Conservation (phyloP, 1,284 basidiomycete genomes). For the Lignosus rhinocerotis region DNA sequence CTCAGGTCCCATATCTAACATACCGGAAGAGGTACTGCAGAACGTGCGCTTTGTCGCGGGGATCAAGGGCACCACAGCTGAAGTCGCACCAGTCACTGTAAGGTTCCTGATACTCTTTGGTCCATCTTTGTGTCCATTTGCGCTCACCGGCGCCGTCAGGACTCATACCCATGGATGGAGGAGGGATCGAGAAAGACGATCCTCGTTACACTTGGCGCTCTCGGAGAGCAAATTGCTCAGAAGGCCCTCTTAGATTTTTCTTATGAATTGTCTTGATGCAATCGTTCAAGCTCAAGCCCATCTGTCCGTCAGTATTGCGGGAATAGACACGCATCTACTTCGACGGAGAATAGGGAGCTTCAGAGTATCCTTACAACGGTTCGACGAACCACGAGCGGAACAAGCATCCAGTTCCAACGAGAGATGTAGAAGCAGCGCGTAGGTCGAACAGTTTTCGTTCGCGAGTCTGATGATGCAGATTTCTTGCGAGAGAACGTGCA, state of each 20-base stretch:
- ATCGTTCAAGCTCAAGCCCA: no score
- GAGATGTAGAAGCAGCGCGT: no score
- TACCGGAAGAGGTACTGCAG: constrained; percentile 13
- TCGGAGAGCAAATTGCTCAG: constrained; percentile 42
- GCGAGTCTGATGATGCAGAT: no score
- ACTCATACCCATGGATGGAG: constrained; percentile 6
- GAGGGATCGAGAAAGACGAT: constrained; percentile 30
- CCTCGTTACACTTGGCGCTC: constrained; percentile 33
- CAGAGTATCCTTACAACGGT: no score
- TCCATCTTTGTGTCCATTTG: background rate
- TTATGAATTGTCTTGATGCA: constrained; percentile 1
- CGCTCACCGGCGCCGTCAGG: background rate
- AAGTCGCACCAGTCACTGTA: constrained; percentile 6
- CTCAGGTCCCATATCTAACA: constrained; percentile 7
- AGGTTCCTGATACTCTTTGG: background rate
- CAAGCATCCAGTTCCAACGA: no score
- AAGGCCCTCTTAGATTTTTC: constrained; percentile 28
- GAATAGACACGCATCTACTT: background rate
- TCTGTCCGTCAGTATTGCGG: no score
- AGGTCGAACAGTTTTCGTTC: no score
- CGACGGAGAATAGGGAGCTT: no score
- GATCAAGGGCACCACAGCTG: background rate
- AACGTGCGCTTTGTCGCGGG: background rate
- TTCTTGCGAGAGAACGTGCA: no score
- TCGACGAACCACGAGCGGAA: no score